Evolutionary conservation across 306 rosid species (phyloP), one percentile per base, ranked within the genome.

Genomic region (Comarum palustre): DNA sequence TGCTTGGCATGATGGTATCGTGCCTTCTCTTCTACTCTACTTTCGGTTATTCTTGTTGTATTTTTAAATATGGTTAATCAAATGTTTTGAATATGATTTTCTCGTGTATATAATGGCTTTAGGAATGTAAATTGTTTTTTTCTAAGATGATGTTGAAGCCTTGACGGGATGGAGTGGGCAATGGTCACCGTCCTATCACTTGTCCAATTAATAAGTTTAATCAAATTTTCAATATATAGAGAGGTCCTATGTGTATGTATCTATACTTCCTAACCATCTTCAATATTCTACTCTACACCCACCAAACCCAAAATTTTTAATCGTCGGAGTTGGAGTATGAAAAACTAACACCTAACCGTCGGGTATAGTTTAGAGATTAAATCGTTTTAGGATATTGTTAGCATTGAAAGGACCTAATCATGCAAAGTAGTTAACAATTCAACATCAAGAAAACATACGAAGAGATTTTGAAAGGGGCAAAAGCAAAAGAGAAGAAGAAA

Each of bases 11-110:
- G 27, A 71, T 27, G 57, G 48, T 45, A 52, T 19, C 42, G 57
- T 69, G 68, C 52, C 74, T 69, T 78, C 70, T 14, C 31, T 74
- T 69, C 75, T 43, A 82, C 73, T 51, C 75, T 32, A 19, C 42
- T 65, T 50, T 67, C 69, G 65, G 51, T 6, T 17, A 72, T 60
- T 15, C 13, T 42, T 14, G 8, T 20, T 32, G 36, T 15, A n/a
- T 29, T 7, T 9, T 66, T n/a, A 12, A 51, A 24, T 4, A 11
- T 2, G 36, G 65, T 59, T 29, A 50, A 50, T 50, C 25, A 19
- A 50, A 19, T 54, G 61, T 54, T 22, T 6, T 20, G 22, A 2
- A 54, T 20, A 22, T 54, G 27, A 19, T n/a, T n/a, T n/a, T n/a
- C n/a, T n/a, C n/a, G n/a, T n/a, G n/a, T n/a, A n/a, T n/a, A n/a